Conservation (phyloP, 257 asterid genomes). For the Eustoma russellianum region DNA sequence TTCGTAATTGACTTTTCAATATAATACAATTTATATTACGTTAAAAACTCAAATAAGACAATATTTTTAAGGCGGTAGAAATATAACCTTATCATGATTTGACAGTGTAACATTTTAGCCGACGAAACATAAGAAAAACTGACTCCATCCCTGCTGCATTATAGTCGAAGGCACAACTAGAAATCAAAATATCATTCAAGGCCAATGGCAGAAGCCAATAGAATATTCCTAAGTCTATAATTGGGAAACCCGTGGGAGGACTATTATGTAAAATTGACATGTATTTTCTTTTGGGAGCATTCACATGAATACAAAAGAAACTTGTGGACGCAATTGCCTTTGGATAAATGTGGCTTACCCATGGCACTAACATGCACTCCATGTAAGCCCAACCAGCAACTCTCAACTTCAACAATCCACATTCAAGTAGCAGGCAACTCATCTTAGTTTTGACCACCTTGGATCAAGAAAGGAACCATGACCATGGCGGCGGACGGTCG, state of each 20-base stretch:
- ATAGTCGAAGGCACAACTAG: not conserved
- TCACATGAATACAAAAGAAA: constrained; percentile 44
- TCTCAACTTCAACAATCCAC: constrained; percentile 2
- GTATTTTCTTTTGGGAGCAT: constrained; percentile 16
- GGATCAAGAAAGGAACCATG: constrained; percentile 23
- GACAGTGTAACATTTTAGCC: no score
- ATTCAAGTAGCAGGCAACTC: constrained; percentile 11
- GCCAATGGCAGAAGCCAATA: constrained; percentile 22
- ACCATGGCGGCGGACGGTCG: constrained; percentile 44
- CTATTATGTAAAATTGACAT: constrained; percentile 11
- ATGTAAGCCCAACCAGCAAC: constrained; percentile 22
- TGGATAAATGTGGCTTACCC: constrained; percentile 53
- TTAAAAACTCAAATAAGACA: no score
- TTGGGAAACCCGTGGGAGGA: constrained; percentile 12
- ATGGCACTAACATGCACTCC: constrained; percentile 47
- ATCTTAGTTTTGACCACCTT: constrained; percentile 9
- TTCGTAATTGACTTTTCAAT: no score
- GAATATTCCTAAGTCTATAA: constrained; percentile 30
- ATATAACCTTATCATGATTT: no score
- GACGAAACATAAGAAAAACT: no score
- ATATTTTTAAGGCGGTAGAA: no score
- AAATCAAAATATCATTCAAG: constrained; percentile 8
- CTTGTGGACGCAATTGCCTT: constrained; percentile 55
- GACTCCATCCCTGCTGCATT: no score
- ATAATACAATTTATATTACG: no score